Evolutionary conservation across 2,329 filamentous ascomycete species (phyloP).

Genomic region (Penicillium sp.): DNA sequence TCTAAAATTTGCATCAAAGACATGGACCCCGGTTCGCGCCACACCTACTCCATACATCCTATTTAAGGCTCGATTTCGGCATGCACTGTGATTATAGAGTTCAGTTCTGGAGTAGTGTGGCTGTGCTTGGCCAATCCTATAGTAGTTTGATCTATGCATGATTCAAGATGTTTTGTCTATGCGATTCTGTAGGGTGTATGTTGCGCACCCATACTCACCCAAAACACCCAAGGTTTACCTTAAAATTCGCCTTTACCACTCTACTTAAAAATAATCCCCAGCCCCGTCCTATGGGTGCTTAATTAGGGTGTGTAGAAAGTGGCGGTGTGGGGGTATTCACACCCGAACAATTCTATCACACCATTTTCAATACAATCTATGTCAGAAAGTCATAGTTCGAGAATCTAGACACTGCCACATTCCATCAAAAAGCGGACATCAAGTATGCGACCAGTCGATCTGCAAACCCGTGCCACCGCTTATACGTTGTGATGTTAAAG

Average conservation of each 20-base stretch:
- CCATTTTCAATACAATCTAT: not conserved
- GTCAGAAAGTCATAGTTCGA: not conserved
- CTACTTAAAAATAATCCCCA: too few relatives aligned
- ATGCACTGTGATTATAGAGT: not conserved
- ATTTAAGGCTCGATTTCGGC: not conserved
- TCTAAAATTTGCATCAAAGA: not conserved
- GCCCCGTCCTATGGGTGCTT: not conserved
- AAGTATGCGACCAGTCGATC: not conserved
- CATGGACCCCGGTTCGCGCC: not conserved
- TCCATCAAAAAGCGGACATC: not conserved
- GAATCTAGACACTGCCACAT: not conserved
- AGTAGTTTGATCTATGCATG: not conserved
- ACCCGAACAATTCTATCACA: not conserved
- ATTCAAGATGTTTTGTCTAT: not conserved
- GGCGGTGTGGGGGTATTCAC: not conserved
- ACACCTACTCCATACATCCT: not conserved
- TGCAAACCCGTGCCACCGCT: not conserved
- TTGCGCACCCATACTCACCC: not conserved
- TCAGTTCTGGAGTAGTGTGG: not conserved
- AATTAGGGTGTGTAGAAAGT: not conserved
- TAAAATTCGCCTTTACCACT: not conserved
- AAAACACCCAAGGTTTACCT: not conserved
- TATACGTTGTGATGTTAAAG: not conserved
- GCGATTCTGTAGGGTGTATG: not conserved
- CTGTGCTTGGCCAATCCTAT: not conserved